These are phyloP conservation scores for Quercus mongolica DNA, from an alignment of 306 rosid genomes.

Conservation along the genomic window DNA sequence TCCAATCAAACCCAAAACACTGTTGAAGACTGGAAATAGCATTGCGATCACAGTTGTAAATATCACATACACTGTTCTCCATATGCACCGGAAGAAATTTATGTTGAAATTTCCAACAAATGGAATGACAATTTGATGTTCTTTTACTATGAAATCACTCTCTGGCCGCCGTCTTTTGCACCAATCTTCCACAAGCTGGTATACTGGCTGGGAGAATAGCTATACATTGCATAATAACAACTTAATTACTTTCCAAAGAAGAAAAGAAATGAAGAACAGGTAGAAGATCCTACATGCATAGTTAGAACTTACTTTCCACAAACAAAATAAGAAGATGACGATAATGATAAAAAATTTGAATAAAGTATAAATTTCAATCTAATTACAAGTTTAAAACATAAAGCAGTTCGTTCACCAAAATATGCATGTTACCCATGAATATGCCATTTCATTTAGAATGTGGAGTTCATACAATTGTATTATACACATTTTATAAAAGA, in stretches of 20 bases:
- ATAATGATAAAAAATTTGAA: too few relatives aligned
- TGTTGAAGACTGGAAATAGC: constrained; percentile 61
- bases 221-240: constrained; percentile 14
- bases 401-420: too few relatives aligned
- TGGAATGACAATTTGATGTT: constrained; percentile 28
- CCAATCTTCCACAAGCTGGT: constrained; percentile 22
- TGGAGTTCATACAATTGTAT: too few relatives aligned
- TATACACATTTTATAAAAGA: too few relatives aligned
- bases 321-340: too few relatives aligned
- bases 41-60: constrained; percentile 28
- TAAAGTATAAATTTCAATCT: too few relatives aligned
- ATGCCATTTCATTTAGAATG: too few relatives aligned
- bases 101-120: constrained; percentile 30
- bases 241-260: background rate
- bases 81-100: constrained; percentile 36
- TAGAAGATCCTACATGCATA: background rate
- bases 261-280: background rate
- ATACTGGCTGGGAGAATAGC: constrained; percentile 33
- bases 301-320: too few relatives aligned
- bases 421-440: too few relatives aligned
- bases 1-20: constrained; percentile 52
- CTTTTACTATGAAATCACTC: constrained; percentile 31
- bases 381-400: too few relatives aligned
- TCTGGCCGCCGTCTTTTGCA: constrained; percentile 33
- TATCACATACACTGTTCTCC: constrained; percentile 47